Evolutionary conservation across 345 rosid species (phyloP).

Genomic region (Limnanthes douglasii): DNA sequence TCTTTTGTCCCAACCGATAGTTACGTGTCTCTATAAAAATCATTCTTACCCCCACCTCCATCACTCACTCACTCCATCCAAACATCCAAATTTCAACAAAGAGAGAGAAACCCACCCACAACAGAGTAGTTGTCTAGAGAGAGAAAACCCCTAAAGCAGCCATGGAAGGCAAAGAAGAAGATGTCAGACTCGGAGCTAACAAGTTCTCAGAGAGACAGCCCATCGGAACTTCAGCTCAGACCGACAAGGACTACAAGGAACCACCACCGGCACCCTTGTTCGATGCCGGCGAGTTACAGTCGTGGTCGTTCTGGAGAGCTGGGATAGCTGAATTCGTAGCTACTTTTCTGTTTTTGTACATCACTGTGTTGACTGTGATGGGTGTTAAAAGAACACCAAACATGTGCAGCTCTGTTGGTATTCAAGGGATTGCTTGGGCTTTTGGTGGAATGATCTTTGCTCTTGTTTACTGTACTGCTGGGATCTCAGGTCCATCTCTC

Average conservation of each 20-base stretch:
- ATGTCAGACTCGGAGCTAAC: constrained; percentile 27
- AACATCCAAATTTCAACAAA: no score
- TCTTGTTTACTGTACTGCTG: constrained; percentile 33
- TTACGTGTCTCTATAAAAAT: no score
- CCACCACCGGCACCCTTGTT: constrained; percentile 29
- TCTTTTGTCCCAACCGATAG: no score
- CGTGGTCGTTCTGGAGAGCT: constrained; percentile 28
- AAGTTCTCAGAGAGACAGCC: constrained; percentile 30
- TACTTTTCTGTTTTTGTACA: constrained; percentile 16
- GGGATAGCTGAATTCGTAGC: constrained; percentile 25
- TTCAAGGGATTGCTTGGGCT: constrained; percentile 35
- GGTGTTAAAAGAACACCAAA: constrained; percentile 21
- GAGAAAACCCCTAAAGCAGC: not conserved
- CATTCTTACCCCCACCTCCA: no score
- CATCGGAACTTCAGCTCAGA: constrained; percentile 25
- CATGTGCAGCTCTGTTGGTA: constrained; percentile 28
- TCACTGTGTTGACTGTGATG: constrained; percentile 24
- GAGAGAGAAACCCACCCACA: no score
- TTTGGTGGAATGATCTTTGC: constrained; percentile 38
- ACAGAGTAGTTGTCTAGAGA: constrained; percentile 5
- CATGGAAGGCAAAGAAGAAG: constrained; percentile 35
- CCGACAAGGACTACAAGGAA: constrained; percentile 28
- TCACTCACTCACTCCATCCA: no score
- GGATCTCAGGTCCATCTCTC: constrained; percentile 18
- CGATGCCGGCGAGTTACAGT: constrained; percentile 22